These are phyloP conservation scores for Macrophomina pseudophaseolina DNA, from an alignment of 2,329 filamentous ascomycete genomes.

Conservation along the genomic window DNA sequence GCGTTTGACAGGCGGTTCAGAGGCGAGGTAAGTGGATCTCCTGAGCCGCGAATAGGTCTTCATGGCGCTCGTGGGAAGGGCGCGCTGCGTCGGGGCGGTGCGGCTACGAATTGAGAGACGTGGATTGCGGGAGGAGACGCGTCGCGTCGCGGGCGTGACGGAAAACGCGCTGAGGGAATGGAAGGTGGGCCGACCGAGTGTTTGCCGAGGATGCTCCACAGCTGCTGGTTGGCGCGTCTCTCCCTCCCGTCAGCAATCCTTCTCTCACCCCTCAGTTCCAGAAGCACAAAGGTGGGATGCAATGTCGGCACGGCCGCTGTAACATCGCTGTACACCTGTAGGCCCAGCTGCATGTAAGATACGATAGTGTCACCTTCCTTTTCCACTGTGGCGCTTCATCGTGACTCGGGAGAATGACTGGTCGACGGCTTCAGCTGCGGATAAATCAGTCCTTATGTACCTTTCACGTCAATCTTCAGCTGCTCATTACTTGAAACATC, in stretches of 20 bases:
- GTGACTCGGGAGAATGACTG: not conserved
- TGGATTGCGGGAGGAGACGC: slow-evolving; percentile 26
- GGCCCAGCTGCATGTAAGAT: too few relatives aligned
- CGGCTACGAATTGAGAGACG: slow-evolving; percentile 18
- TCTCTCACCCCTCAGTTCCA: not conserved
- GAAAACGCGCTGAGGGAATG: slow-evolving; percentile 27
- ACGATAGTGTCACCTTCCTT: too few relatives aligned
- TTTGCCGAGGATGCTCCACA: not conserved
- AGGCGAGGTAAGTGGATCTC: slow-evolving; percentile 37
- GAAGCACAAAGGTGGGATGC: not conserved
- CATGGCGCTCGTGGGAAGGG: slow-evolving; percentile 26
- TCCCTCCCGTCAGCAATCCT: not conserved
- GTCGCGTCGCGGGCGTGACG: slow-evolving; percentile 29
- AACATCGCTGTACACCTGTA: too few relatives aligned
- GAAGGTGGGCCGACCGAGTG: slow-evolving; percentile 2
- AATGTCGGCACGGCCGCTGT: not conserved
- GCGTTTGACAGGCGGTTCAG: slow-evolving; percentile 43
- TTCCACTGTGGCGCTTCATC: too few relatives aligned
- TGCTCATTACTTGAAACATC: not conserved
- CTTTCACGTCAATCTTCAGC: not conserved
- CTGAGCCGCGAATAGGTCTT: slow-evolving; percentile 45
- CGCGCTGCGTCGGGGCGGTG: not conserved
- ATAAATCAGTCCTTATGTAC: not conserved
- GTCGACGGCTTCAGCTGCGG: not conserved
- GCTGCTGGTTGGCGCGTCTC: not conserved